phyloP scores from a whole-genome alignment of 192 early-diverging fungal genomes.

The Mortierella alpina region DNA sequence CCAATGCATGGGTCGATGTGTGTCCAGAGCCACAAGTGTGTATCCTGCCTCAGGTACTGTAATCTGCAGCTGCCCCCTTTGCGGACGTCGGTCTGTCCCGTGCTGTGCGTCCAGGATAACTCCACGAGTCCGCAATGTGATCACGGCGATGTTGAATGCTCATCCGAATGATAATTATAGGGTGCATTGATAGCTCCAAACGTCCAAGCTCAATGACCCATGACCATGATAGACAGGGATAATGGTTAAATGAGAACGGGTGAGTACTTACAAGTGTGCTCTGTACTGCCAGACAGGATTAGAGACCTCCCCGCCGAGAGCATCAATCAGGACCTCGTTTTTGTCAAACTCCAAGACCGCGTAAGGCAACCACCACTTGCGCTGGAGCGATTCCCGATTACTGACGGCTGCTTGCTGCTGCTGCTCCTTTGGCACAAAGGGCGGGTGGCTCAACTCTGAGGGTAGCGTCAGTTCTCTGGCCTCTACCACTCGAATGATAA shows the following conservation, averaged over 20 bases:
- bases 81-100: too few species aligned
- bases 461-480: slow-evolving; percentile 80
- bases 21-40: not conserved
- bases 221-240: not conserved
- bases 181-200: too few species aligned
- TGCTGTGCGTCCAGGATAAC: too few species aligned
- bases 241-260: not conserved
- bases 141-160: too few species aligned
- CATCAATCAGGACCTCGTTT: slow-evolving; percentile 90
- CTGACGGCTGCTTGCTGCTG: slow-evolving; percentile 9
- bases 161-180: too few species aligned
- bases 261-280: slow-evolving; percentile 79
- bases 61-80: too few species aligned
- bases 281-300: slow-evolving; percentile 83
- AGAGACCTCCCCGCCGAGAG: slow-evolving; percentile 78
- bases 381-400: slow-evolving; percentile 64
- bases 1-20: not conserved
- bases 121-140: too few species aligned
- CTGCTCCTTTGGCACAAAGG: slow-evolving; percentile 28
- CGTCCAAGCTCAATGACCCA: too few species aligned
- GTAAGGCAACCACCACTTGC: slow-evolving; percentile 83
- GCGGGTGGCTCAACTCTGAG: slow-evolving; percentile 65
- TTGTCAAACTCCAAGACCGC: slow-evolving; percentile 95
- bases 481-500: slow-evolving; percentile 88
- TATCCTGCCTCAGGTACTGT: too few species aligned